These are phyloP conservation scores for Dactylellina haptotyla DNA, from an alignment of 2,329 filamentous ascomycete species.

Conservation along the genomic window DNA sequence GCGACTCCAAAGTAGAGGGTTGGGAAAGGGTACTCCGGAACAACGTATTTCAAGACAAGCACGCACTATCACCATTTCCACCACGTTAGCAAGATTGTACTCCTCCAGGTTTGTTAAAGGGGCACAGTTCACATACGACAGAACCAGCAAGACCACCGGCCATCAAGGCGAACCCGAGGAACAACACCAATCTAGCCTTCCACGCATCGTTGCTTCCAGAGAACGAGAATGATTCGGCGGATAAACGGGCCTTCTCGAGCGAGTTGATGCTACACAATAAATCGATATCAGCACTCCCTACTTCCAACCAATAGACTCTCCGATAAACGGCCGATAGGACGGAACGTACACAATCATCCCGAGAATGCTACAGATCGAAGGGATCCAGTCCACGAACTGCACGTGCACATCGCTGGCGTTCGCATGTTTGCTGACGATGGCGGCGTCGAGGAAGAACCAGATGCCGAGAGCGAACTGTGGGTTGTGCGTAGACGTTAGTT, in stretches of 20 bases:
- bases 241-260: constrained; percentile 74
- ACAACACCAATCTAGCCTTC: constrained; percentile 75
- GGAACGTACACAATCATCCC: constrained; percentile 70
- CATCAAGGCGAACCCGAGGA: constrained; percentile 75
- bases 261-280: constrained; percentile 68
- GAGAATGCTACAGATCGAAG: constrained; percentile 74
- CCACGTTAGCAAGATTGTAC: constrained; percentile 38
- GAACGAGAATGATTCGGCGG: constrained; percentile 73
- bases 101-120: not conserved
- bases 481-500: not conserved
- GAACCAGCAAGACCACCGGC: constrained; percentile 74
- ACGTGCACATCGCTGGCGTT: constrained; percentile 73
- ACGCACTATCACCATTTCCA: constrained; percentile 65
- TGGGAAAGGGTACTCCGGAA: constrained; percentile 69
- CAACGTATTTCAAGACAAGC: constrained; percentile 74
- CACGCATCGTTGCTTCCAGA: constrained; percentile 74
- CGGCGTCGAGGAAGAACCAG: constrained; percentile 75
- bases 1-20: constrained; percentile 75
- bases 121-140: constrained; percentile 64
- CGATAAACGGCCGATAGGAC: not conserved
- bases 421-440: constrained; percentile 71
- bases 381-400: constrained; percentile 78
- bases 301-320: not conserved
- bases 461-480: constrained; percentile 77
- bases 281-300: not conserved